Base-by-base conservation (phyloP, 1,284 basidiomycete genomes). In the Boletellus deceptivus region DNA sequence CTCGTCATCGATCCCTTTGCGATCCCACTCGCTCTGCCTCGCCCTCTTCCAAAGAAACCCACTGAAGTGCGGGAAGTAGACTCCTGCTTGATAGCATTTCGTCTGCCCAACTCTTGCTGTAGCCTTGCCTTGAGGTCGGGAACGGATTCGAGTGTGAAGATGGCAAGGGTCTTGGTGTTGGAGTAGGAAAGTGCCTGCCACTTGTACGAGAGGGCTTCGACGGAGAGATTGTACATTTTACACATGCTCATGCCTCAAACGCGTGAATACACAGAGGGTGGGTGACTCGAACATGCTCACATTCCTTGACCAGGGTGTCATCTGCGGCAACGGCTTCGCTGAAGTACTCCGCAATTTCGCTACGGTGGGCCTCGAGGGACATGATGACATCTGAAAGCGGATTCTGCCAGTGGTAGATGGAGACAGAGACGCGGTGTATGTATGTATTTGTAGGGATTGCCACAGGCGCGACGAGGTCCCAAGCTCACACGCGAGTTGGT, bases 131-230 rank as follows among this genome's bases (percentile, higher is more conserved):
- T 83, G 52, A 90, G 72, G 16, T 75, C 74, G n/a, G 62, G 63
- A 22, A 83, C 67, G 4, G 79, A 76, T 43, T 79, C 75, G 55
- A 71, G 64, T 10, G 76, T 78, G 54, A 88, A 75, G 14, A 76
- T 70, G 46, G 74, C 70, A 11, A 68, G 25, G 3, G 76, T 75
- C 35, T 52, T 60, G 18, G 70, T 68, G 38, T 64, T 61, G 29
- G 76, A 79, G 41, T 75, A 70, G 3, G 78, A 63, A 25, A 73
- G 56, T 9, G 77, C 83, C 64, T 92, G 85, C 78, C 86, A 85
- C 64, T 88, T 89, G 68, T 73, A 91, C 49, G 73, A 77, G n/a
- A 92, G 75, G 42, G 75, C 66, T 20, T 83, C 74, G 24, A 82
- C 75, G 22, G 72, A 60, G 33, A 86, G 49, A 52, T 79, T 78